Conservation (phyloP, 2,329 filamentous ascomycete genomes). For the Talaromyces pinophilus region DNA sequence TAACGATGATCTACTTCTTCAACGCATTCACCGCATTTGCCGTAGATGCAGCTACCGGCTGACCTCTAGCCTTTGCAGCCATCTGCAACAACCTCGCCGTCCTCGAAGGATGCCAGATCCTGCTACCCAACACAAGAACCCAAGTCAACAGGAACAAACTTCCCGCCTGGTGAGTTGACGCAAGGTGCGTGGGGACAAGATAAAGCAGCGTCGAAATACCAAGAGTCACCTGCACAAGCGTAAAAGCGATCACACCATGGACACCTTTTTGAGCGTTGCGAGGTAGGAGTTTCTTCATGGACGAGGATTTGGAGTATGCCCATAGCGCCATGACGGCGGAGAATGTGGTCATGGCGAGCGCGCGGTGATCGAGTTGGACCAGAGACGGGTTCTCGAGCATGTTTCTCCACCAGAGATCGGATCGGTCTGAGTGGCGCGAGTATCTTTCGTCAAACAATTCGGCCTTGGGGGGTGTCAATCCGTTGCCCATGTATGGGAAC, state of each 20-base stretch:
- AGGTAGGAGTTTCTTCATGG: conserved; percentile 61
- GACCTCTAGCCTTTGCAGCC: conserved; percentile 40
- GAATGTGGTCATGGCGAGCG: conserved; percentile 87
- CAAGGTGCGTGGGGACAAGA: conserved; percentile 84
- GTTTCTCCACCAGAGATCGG: conserved; percentile 95
- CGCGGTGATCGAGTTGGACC: conserved; percentile 93
- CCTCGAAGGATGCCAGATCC: conserved; percentile 71
- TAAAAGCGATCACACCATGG: conserved; percentile 78
- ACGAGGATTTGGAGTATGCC: conserved; percentile 69
- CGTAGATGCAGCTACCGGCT: conserved; percentile 30
- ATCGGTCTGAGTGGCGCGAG: conserved; percentile 71
- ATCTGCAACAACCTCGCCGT: conserved; percentile 60
- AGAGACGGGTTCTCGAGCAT: conserved; percentile 95
- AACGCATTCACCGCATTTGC: conserved; percentile 30
- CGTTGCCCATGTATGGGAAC: conserved; percentile 91
- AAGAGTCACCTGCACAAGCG: conserved; percentile 75
- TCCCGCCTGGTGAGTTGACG: conserved; percentile 90
- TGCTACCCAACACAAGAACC: conserved; percentile 74
- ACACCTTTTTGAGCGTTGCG: conserved; percentile 66
- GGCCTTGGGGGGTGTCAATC: conserved; percentile 73
- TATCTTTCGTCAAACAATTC: conserved; percentile 89
- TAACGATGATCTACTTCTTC: conserved; percentile 24
- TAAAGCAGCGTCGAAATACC: conserved; percentile 92
- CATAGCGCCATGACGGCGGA: conserved; percentile 76
- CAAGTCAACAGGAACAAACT: conserved; percentile 82